phyloP scores from a whole-genome alignment of 805 yeast genomes.

The Candida yuanshanica region DNA sequence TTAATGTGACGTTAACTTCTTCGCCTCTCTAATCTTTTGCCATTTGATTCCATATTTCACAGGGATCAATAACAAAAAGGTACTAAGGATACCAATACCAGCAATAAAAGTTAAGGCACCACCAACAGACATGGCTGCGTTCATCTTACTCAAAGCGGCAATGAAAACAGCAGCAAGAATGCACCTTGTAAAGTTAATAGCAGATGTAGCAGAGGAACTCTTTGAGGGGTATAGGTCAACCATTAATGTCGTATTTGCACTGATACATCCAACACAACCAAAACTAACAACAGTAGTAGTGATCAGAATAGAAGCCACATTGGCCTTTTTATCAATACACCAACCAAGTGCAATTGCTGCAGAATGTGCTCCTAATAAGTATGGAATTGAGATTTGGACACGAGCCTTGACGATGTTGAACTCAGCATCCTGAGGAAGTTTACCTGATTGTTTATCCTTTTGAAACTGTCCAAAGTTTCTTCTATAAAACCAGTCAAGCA shows the following conservation, averaged over 20 bases:
- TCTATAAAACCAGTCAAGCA: conserved; percentile 48
- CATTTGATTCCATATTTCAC: conserved; percentile 28
- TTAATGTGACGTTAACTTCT: too few species aligned
- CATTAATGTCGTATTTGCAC: conserved; percentile 56
- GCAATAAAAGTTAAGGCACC: conserved; percentile 76
- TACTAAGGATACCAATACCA: conserved; percentile 33
- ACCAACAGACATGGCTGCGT: conserved; percentile 51
- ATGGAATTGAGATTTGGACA: conserved; percentile 43
- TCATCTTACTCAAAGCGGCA: conserved; percentile 63
- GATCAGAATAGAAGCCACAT: conserved; percentile 43
- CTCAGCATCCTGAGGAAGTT: conserved; percentile 19
- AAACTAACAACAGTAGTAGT: conserved; percentile 51
- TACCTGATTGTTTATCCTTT: conserved; percentile 18
- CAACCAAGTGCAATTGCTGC: conserved; percentile 62
- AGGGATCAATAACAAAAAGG: conserved; percentile 22
- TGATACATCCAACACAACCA: conserved; percentile 52
- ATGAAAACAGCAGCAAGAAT: conserved; percentile 61
- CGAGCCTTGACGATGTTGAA: conserved; percentile 56
- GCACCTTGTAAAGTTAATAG: conserved; percentile 70
- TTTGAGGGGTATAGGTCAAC: conserved; percentile 69
- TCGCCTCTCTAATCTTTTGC: conserved; percentile 12
- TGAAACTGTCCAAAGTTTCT: conserved; percentile 25
- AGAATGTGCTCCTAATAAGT: conserved; percentile 32
- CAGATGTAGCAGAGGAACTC: conserved; percentile 70
- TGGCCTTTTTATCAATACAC: conserved; percentile 49